Conservation (phyloP, 257 asterid species). For the Verbena officinalis region DNA sequence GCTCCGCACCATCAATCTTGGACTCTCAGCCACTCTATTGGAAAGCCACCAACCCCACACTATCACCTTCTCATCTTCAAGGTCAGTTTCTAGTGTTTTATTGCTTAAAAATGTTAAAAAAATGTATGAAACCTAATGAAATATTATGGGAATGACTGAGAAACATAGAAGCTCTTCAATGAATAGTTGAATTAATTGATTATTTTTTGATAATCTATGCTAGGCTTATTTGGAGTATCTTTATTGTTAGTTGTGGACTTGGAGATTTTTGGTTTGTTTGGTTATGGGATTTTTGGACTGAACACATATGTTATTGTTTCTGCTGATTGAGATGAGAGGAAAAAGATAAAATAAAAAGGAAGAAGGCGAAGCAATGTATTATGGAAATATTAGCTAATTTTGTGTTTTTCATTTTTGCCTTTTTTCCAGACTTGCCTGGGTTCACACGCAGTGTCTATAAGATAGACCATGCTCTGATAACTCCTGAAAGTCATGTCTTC, state of each 20-base stretch:
- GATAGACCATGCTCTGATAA: constrained; percentile 84
- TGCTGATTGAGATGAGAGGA: neutral
- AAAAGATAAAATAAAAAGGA: neutral
- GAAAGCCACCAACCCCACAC: constrained; percentile 91
- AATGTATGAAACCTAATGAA: neutral
- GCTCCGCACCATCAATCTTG: constrained; percentile 68
- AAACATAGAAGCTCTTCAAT: neutral
- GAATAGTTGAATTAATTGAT: neutral
- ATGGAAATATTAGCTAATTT: constrained; percentile 12
- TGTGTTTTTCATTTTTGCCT: constrained; percentile 29
- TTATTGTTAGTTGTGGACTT: neutral
- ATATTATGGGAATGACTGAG: neutral
- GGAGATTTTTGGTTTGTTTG: neutral
- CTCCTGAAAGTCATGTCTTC: constrained; percentile 97
- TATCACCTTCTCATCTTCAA: constrained; percentile 89
- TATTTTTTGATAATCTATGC: neutral
- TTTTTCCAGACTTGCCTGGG: constrained; percentile 81
- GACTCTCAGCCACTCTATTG: constrained; percentile 67
- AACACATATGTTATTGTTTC: neutral
- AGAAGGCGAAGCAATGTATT: neutral
- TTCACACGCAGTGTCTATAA: constrained; percentile 90
- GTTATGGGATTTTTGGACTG: too few relatives aligned
- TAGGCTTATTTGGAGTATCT: constrained; percentile 17
- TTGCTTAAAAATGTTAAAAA: neutral
- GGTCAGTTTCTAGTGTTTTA: constrained; percentile 37